A percentile compares a stretch with the other conserved stretches of the same genome.
Conservation (phyloP, 768 basidiomycete species). For the Gymnopilus dilepis region DNA sequence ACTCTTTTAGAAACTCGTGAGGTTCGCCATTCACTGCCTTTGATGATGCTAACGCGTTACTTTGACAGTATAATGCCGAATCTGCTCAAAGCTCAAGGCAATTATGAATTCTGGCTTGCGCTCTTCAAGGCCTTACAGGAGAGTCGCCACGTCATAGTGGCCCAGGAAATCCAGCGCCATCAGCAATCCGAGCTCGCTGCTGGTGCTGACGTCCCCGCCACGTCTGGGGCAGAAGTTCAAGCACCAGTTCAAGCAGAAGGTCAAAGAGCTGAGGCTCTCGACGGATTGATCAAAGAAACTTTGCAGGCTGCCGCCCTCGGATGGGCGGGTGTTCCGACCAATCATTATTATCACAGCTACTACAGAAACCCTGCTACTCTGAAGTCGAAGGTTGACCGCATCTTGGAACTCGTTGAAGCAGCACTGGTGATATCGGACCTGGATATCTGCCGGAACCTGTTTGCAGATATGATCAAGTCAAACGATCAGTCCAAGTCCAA, state of each 20-base stretch:
- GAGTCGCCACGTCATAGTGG: constrained; percentile 1
- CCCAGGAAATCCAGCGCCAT: constrained; percentile 24
- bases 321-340: constrained; percentile 22
- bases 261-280: background rate
- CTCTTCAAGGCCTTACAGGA: constrained; percentile 30
- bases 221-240: background rate
- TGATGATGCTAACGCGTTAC: too few species aligned
- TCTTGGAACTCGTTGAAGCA: constrained; percentile 31
- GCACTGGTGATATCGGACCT: constrained; percentile 28
- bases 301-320: constrained; percentile 22
- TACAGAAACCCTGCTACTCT: background rate
- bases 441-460: constrained; percentile 27
- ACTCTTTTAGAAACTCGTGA: constrained; percentile 27
- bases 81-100: constrained; percentile 22
- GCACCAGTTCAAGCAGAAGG: background rate
- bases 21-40: constrained; percentile 6
- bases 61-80: constrained; percentile 34
- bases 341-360: background rate
- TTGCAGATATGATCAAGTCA: constrained; percentile 28
- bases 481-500: constrained; percentile 19
- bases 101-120: constrained; percentile 29
- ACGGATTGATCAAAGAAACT: constrained; percentile 23
- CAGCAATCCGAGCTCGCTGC: constrained; percentile 22
- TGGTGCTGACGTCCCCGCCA: background rate
- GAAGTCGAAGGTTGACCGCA: constrained; percentile 27